Evolutionary conservation across 257 asterid genomes (phyloP).

Genomic region (Solanum arcanum): DNA sequence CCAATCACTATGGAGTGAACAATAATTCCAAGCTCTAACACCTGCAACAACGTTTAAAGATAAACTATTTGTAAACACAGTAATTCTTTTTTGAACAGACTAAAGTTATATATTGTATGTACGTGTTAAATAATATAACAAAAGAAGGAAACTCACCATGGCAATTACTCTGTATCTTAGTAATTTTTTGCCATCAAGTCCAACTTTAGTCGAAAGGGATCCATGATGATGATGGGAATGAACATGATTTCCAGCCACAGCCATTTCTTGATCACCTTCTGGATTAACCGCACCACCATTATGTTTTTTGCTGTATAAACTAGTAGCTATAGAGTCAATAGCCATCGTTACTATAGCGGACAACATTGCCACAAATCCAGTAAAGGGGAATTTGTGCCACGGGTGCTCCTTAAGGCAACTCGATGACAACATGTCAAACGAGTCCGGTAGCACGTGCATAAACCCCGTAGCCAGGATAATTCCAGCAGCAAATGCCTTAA

Average conservation of each 20-base stretch:
- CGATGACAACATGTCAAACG: conserved; percentile 11
- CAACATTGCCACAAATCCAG: conserved; percentile 27
- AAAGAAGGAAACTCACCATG: conserved; percentile 5
- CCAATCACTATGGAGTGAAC: conserved; percentile 38
- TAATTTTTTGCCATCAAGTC: conserved; percentile 3
- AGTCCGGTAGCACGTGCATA: conserved; percentile 23
- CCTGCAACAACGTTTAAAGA: conserved; percentile 4
- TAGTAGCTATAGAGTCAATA: conserved; percentile 16
- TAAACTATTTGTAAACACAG: too few species aligned
- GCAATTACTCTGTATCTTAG: conserved; percentile 13
- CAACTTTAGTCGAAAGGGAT: neutral
- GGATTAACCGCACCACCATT: neutral
- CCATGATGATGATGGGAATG: conserved; percentile 17
- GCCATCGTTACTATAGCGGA: conserved; percentile 19
- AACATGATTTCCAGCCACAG: neutral
- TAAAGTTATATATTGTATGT: neutral
- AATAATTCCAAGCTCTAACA: conserved; percentile 32
- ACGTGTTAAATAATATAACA: neutral
- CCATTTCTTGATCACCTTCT: conserved; percentile 11
- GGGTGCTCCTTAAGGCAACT: conserved; percentile 14
- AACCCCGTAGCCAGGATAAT: conserved; percentile 22
- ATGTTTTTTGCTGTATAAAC: conserved; percentile 2
- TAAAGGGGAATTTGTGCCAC: conserved; percentile 24
- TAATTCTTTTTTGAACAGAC: neutral
- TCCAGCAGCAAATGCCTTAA: conserved; percentile 24